phyloP scores from a whole-genome alignment of 2,329 filamentous ascomycete species.

The Arachnopeziza araneosa region DNA sequence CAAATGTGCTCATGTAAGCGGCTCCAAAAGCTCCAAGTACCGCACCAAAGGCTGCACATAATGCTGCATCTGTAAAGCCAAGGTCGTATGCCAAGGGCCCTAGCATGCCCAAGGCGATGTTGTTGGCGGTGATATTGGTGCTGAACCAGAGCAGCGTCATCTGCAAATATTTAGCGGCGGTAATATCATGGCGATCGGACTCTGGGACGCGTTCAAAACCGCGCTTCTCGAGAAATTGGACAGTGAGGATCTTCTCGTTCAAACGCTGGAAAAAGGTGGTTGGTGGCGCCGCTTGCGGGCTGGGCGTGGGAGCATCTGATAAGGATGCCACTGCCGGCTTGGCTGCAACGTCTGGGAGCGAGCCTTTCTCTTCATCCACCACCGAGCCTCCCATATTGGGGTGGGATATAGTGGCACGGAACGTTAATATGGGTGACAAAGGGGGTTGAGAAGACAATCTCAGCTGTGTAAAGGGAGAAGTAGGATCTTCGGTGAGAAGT shows the following conservation, averaged over 20 bases:
- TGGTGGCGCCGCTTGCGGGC: neutral
- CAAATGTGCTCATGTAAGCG: slow-evolving; percentile 57
- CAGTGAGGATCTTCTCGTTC: slow-evolving; percentile 1
- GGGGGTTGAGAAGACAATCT: neutral
- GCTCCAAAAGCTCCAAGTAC: slow-evolving; percentile 46
- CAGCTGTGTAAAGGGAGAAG: neutral
- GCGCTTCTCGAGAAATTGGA: slow-evolving; percentile 1
- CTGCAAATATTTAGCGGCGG: slow-evolving; percentile 34
- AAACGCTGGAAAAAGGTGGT: neutral
- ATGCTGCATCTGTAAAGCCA: slow-evolving; percentile 47
- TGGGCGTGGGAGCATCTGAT: neutral
- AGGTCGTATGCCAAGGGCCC: slow-evolving; percentile 52
- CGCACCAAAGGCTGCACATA: slow-evolving; percentile 51
- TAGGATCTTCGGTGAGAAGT: neutral
- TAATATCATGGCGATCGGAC: slow-evolving; percentile 1
- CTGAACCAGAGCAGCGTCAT: slow-evolving; percentile 54
- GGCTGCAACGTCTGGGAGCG: neutral
- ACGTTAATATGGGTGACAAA: neutral
- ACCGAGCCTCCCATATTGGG: neutral
- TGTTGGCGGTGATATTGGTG: slow-evolving; percentile 55
- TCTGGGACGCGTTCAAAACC: slow-evolving; percentile 1
- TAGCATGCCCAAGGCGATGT: slow-evolving; percentile 56
- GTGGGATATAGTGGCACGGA: neutral
- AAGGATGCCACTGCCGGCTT: neutral
- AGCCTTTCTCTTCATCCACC: slow-evolving; percentile 1